Evolutionary conservation across 2,329 filamentous ascomycete species (phyloP).

Genomic region (Knoxdaviesia capensis): DNA sequence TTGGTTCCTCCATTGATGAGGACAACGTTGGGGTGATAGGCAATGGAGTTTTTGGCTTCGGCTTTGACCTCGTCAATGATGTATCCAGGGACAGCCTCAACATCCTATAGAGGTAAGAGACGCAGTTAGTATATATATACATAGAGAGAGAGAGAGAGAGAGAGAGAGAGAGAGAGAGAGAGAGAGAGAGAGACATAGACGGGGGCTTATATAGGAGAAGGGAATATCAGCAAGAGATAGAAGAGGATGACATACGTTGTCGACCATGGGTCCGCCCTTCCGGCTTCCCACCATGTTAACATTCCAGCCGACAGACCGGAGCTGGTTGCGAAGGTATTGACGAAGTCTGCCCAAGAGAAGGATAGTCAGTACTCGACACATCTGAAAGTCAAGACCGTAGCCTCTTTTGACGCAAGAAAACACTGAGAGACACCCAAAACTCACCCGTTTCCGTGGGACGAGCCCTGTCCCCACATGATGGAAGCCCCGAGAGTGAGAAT

Average conservation of each 20-base stretch:
- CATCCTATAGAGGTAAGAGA: constrained; percentile 3
- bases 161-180: not conserved
- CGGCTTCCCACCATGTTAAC: constrained; percentile 21
- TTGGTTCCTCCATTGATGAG: constrained; percentile 9
- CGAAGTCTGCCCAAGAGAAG: constrained; percentile 5
- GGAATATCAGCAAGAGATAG: too few species aligned
- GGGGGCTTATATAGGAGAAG: too few species aligned
- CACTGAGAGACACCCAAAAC: too few species aligned
- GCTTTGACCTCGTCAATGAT: constrained; percentile 2
- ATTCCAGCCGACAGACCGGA: constrained; percentile 10
- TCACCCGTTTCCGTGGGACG: too few species aligned
- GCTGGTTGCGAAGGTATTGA: constrained; percentile 10
- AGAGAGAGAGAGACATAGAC: not conserved
- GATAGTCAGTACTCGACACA: too few species aligned
- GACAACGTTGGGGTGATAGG: constrained; percentile 6
- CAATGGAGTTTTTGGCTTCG: not conserved
- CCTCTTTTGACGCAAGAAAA: too few species aligned
- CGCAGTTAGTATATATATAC: not conserved
- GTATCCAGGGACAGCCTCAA: constrained; percentile 7
- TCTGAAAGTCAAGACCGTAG: too few species aligned
- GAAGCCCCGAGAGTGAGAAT: constrained; percentile 16
- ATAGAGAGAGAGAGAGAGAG: not conserved
- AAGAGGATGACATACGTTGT: constrained; percentile 2
- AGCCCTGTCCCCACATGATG: constrained; percentile 14
- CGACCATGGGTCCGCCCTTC: constrained; percentile 16